Conservation (phyloP, 495 filamentous ascomycete genomes). For the Neurospora pannonica region DNA sequence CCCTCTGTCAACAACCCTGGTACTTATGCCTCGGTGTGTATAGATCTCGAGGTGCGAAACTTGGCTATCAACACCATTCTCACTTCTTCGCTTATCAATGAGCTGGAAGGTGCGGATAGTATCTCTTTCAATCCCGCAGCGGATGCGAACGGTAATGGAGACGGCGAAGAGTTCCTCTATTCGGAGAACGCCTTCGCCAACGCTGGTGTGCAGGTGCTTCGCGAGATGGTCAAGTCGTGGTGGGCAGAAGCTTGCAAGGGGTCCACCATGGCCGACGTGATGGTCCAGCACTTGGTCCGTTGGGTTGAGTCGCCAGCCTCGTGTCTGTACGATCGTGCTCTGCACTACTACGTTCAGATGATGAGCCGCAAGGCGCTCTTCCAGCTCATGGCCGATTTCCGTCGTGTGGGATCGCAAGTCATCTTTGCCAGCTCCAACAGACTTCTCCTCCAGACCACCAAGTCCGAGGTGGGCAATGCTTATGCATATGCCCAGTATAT, state of each 20-base stretch:
- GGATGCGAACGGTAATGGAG: slow-evolving; percentile 40
- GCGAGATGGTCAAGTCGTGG: slow-evolving; percentile 98
- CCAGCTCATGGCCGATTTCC: slow-evolving; percentile 94
- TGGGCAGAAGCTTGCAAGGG: slow-evolving; percentile 91
- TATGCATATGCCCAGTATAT: slow-evolving; percentile 97
- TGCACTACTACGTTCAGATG: slow-evolving; percentile 97
- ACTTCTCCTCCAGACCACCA: slow-evolving; percentile 88
- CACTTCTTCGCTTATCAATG: slow-evolving; percentile 94
- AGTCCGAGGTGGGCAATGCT: slow-evolving; percentile 93
- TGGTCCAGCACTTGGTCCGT: slow-evolving; percentile 93
- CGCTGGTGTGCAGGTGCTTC: slow-evolving; percentile 76
- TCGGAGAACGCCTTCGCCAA: slow-evolving; percentile 90
- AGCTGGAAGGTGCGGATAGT: slow-evolving; percentile 80
- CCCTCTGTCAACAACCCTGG: slow-evolving; percentile 85
- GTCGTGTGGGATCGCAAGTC: slow-evolving; percentile 87
- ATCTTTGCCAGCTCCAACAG: slow-evolving; percentile 85
- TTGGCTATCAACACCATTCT: slow-evolving; percentile 96
- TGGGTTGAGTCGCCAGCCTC: slow-evolving; percentile 91
- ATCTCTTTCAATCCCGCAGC: slow-evolving; percentile 72
- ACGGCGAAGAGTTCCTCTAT: slow-evolving; percentile 55
- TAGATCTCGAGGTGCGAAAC: slow-evolving; percentile 89
- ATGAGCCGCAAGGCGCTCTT: slow-evolving; percentile 95
- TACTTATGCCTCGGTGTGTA: slow-evolving; percentile 92
- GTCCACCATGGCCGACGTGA: slow-evolving; percentile 89
- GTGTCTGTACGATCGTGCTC: slow-evolving; percentile 89